Percentiles rank a stretch among this genome's conserved stretches.
These are phyloP conservation scores for Ilex asprella DNA, from an alignment of 257 asterid genomes.

Conservation along the genomic window DNA sequence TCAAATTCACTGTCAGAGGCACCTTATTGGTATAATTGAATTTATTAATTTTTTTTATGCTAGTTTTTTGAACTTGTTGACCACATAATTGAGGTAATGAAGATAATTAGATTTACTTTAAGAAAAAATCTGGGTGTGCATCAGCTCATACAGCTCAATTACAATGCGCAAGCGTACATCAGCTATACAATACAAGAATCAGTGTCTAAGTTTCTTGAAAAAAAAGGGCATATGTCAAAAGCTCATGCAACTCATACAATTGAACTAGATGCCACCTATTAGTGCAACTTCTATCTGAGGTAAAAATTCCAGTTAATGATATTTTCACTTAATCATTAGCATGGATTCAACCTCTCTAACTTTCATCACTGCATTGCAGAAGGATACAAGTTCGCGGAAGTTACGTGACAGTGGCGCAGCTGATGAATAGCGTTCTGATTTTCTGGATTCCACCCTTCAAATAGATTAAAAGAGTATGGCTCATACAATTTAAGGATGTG, in stretches of 20 bases:
- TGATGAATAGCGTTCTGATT: constrained; percentile 96
- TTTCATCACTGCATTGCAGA: constrained; percentile 2
- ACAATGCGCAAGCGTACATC: constrained; percentile 99
- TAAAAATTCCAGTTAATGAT: neutral
- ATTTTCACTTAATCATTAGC: neutral
- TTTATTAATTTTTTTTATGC: no score
- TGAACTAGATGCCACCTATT: constrained; percentile 2
- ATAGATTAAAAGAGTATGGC: constrained; percentile 85
- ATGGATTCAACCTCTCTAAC: constrained; percentile 8
- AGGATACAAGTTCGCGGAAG: constrained; percentile 17
- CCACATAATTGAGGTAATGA: no score
- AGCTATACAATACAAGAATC: constrained; percentile 50
- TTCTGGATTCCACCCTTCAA: constrained; percentile 99
- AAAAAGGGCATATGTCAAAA: constrained; percentile 4
- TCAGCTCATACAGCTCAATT: no score
- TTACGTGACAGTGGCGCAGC: constrained; percentile 99
- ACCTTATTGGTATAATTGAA: no score
- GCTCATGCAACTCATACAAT: constrained; percentile 2
- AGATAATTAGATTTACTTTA: no score
- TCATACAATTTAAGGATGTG: constrained; percentile 60
- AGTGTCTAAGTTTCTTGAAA: constrained; percentile 12
- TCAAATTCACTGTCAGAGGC: no score
- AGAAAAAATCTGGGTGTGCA: no score
- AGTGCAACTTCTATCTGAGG: no score
- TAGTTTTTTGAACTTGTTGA: no score